A percentile compares a stretch with the other conserved stretches of the same genome.
Conservation (phyloP, 495 filamentous ascomycete genomes). For the Neurospora tetrasperma region DNA sequence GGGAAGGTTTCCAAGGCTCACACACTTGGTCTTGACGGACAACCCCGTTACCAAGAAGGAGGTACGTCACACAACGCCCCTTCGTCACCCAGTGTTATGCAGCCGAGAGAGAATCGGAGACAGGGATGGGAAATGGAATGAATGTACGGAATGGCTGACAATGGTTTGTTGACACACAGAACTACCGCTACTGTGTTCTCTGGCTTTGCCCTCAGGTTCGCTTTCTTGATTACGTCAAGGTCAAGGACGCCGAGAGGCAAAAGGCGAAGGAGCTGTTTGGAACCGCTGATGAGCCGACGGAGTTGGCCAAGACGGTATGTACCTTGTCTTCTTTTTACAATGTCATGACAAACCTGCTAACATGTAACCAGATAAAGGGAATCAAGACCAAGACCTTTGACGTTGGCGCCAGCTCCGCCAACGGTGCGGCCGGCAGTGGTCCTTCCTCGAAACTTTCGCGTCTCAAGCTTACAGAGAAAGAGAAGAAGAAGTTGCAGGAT, state of each 20-base stretch:
- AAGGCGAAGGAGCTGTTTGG: constrained; percentile 76
- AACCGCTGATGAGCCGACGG: constrained; percentile 59
- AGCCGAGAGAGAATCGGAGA: neutral
- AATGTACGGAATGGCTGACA: constrained; percentile 3
- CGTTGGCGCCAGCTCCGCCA: constrained; percentile 36
- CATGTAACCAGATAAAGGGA: constrained; percentile 60
- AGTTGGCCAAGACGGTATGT: constrained; percentile 43
- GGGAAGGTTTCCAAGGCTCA: constrained; percentile 53
- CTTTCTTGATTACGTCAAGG: constrained; percentile 88
- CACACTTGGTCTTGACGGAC: constrained; percentile 70
- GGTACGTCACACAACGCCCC: constrained; percentile 39
- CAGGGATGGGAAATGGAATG: neutral
- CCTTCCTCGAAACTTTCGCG: constrained; percentile 53
- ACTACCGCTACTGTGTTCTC: constrained; percentile 88
- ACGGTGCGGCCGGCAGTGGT: constrained; percentile 23
- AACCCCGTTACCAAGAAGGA: constrained; percentile 90
- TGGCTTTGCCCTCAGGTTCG: constrained; percentile 76
- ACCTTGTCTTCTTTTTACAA: neutral
- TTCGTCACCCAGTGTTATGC: neutral
- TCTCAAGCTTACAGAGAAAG: constrained; percentile 54
- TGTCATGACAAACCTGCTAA: neutral
- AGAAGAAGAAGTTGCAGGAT: constrained; percentile 55
- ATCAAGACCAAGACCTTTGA: constrained; percentile 79
- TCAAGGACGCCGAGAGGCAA: constrained; percentile 72
- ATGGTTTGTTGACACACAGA: constrained; percentile 32